These are phyloP conservation scores for Coemansia sp. DNA, from an alignment of 192 early-diverging fungal species.

Conservation along the genomic window DNA sequence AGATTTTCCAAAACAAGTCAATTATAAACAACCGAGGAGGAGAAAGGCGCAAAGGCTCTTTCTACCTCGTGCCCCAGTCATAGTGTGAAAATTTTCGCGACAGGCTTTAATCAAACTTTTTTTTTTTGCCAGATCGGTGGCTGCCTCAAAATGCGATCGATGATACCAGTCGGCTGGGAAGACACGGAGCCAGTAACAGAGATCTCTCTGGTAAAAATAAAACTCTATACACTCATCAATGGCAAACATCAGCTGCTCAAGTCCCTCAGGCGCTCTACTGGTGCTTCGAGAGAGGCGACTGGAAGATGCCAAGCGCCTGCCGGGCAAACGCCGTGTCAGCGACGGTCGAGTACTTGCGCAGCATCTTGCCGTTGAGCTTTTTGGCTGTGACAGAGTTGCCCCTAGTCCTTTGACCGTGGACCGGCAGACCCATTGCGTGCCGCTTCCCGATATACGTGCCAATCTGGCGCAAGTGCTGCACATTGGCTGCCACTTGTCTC, in stretches of 20 bases:
- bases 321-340: slow-evolving; percentile 9
- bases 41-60: neutral
- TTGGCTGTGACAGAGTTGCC: slow-evolving; percentile 90
- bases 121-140: neutral
- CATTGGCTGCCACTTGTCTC: slow-evolving; percentile 69
- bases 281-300: slow-evolving; percentile 34
- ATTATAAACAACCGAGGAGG: slow-evolving; percentile 2
- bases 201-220: too few relatives aligned
- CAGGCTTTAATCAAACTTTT: neutral
- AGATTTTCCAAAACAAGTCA: neutral
- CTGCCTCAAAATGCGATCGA: neutral
- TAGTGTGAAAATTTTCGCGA: neutral
- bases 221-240: neutral
- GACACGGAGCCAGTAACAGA: too few relatives aligned
- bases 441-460: slow-evolving; percentile 80
- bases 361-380: slow-evolving; percentile 68
- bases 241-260: neutral
- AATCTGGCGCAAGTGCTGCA: slow-evolving; percentile 72
- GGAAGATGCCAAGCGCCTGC: slow-evolving; percentile 38
- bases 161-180: neutral
- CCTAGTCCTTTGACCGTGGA: slow-evolving; percentile 85
- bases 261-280: neutral
- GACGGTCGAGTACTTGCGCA: slow-evolving; percentile 55
- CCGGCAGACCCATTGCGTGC: slow-evolving; percentile 86
- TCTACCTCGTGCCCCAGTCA: too few relatives aligned